Percentiles rank a stretch among this genome's conserved stretches.
Evolutionary conservation across 345 rosid species (phyloP).

Genomic region (Lumnitzera littorea): DNA sequence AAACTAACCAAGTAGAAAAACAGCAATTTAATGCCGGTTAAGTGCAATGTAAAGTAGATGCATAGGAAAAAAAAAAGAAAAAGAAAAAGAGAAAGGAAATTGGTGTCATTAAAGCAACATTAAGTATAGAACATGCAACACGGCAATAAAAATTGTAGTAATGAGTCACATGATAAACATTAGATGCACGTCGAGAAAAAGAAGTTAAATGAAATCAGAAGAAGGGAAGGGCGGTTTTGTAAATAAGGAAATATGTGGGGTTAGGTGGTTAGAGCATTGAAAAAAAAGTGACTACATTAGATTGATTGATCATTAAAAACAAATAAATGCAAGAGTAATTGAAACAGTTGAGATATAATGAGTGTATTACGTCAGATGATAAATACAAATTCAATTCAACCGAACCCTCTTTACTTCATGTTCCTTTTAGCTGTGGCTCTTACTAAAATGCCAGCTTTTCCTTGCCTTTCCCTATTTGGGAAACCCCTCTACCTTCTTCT

Average conservation of each 20-base stretch:
- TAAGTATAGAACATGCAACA: too few species aligned
- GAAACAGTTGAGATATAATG: slow-evolving; percentile 89
- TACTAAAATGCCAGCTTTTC: slow-evolving; percentile 53
- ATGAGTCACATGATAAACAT: slow-evolving; percentile 2
- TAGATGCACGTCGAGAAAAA: not conserved
- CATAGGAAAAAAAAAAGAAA: too few species aligned
- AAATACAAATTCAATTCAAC: slow-evolving; percentile 69
- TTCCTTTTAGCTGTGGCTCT: not conserved
- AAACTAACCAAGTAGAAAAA: too few species aligned
- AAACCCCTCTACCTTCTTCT: too few species aligned
- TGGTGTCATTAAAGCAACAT: too few species aligned
- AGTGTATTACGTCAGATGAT: slow-evolving; percentile 77
- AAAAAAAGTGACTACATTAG: slow-evolving; percentile 32
- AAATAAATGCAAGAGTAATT: slow-evolving; percentile 92
- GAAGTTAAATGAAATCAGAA: slow-evolving; percentile 4
- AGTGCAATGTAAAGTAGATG: too few species aligned
- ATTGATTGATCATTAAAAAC: slow-evolving; percentile 74
- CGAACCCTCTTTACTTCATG: slow-evolving; percentile 12
- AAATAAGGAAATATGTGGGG: slow-evolving; percentile 8
- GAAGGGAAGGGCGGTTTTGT: slow-evolving; percentile 22
- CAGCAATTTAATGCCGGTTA: too few species aligned
- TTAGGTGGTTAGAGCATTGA: slow-evolving; percentile 72
- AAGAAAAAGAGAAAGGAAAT: too few species aligned
- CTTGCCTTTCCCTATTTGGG: slow-evolving; percentile 40
- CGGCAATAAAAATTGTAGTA: not conserved